Base-by-base conservation (phyloP, 1,284 basidiomycete genomes). In the Sanghuangporus sanghuang region DNA sequence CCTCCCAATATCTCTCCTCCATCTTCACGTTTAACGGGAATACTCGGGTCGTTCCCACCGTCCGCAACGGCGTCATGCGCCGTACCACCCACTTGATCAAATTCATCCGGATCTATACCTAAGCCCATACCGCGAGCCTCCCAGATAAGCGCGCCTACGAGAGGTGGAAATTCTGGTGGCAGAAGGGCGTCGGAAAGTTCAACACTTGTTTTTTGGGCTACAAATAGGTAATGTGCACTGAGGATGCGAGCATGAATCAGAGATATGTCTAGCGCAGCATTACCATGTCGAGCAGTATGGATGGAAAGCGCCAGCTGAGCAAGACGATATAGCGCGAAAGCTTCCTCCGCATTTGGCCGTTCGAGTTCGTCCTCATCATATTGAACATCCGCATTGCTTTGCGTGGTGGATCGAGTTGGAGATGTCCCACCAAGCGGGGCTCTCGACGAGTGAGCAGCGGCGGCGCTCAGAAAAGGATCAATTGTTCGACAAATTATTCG, bases 131-230 rank as follows among this genome's bases (percentile, higher is more conserved):
- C 77, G 9, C 85, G 78, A 18, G 87, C 86, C 6, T 83, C 72
- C 66, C 83, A 85, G 54, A 89, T 80, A 74, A 88, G 80, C 74
- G 88, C 87, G 27, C 86, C 85, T 14, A 90, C 78, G 81, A 86
- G 65, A 11, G 59, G 56, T 52, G 48, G 42, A 52, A 57, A 48
- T 39, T 64, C 63, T 12, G 53, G 16, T 9, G 63, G 59, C 18
- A 57, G 36, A 21, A 57, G 18, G n/a, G 58, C 35, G 23, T 42
- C 52, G 27, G 50, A 11, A 6, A 16, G 27, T 14, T 35, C 55
- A 32, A 6, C 18, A 18, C 61, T 58, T 42, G 46, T 77, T 42
- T 80, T 78, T 64, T 81, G 57, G 12, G 63, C 79, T 66, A 82
- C 40, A 14, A 64, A 27, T 44, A 60, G 39, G 38, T 64, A 64